Evolutionary conservation across 2,329 filamentous ascomycete genomes (phyloP).

Genomic region (Paradendryphiella salina): DNA sequence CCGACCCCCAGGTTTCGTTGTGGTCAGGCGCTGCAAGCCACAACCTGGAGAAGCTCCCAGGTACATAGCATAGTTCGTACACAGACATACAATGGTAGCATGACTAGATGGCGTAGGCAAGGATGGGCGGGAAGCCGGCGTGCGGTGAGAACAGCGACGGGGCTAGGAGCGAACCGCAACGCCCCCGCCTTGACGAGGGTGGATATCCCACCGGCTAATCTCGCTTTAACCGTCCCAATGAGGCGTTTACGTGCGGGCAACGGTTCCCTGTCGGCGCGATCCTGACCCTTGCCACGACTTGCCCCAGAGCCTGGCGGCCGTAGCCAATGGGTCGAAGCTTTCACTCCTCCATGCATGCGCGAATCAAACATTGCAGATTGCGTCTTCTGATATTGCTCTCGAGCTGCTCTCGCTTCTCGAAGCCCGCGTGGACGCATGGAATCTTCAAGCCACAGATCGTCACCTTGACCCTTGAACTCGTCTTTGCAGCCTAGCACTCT

Average conservation of each 20-base stretch:
- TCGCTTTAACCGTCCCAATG: conserved; percentile 13
- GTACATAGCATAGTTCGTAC: too few species aligned
- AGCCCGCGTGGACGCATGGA: conserved; percentile 45
- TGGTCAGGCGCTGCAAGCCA: conserved; percentile 36
- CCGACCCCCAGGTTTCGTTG: conserved; percentile 18
- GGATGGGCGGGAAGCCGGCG: conserved; percentile 15
- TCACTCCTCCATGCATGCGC: conserved; percentile 23
- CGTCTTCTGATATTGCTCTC: conserved; percentile 39
- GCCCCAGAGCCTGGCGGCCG: conserved; percentile 22
- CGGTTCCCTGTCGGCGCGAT: conserved; percentile 5
- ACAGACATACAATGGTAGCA: too few species aligned
- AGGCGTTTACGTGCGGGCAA: background rate
- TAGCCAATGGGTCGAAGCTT: conserved; percentile 28
- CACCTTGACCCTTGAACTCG: conserved; percentile 32
- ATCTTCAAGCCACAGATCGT: conserved; percentile 43
- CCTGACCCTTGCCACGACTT: conserved; percentile 16
- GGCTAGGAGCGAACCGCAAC: conserved; percentile 10
- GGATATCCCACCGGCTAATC: conserved; percentile 14
- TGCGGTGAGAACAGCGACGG: conserved; percentile 9
- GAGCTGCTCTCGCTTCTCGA: conserved; percentile 46
- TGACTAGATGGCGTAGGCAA: conserved; percentile 19
- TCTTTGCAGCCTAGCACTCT: conserved; percentile 34
- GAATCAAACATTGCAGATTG: conserved; percentile 40
- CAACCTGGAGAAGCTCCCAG: conserved; percentile 22
- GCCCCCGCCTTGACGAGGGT: background rate